phyloP scores from a whole-genome alignment of 805 yeast genomes.

The Pichia kluyveri region DNA sequence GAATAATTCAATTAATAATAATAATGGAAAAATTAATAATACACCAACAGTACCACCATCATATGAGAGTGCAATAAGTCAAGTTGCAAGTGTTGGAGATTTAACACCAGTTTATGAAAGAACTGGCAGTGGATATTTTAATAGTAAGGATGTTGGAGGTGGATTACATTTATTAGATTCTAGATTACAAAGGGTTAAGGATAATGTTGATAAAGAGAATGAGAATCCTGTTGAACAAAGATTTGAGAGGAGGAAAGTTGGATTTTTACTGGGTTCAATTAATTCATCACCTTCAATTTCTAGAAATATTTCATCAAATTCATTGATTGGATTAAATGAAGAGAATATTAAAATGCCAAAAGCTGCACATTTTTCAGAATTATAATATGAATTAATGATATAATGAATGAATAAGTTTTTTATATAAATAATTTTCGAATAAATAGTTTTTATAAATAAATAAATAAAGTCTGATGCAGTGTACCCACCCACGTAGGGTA shows the following conservation, averaged over 20 bases:
- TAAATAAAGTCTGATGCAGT: too few species aligned
- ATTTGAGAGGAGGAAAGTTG: too few species aligned
- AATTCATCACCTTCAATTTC: constrained; percentile 4
- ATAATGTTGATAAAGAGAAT: constrained; percentile 2
- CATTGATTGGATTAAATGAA: neutral
- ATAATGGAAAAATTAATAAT: neutral
- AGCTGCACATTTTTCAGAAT: neutral
- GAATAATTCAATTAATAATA: neutral
- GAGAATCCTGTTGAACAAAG: too few species aligned
- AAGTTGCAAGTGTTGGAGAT: constrained; percentile 37
- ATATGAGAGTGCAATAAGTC: constrained; percentile 66
- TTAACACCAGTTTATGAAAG: constrained; percentile 66
- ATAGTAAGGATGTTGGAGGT: constrained; percentile 5
- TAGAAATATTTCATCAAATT: constrained; percentile 7
- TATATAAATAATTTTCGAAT: too few species aligned
- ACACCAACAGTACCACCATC: constrained; percentile 64
- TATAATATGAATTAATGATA: too few species aligned
- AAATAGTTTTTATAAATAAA: too few species aligned
- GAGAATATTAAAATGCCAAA: neutral
- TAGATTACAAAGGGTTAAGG: constrained; percentile 18
- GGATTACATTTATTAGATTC: constrained; percentile 26
- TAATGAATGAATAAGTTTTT: too few species aligned
- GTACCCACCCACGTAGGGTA: too few species aligned
- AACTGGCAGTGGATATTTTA: neutral
- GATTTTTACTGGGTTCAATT: neutral